phyloP scores from a whole-genome alignment of 352 stramenopile genomes.

The Phytopythium vexans region DNA sequence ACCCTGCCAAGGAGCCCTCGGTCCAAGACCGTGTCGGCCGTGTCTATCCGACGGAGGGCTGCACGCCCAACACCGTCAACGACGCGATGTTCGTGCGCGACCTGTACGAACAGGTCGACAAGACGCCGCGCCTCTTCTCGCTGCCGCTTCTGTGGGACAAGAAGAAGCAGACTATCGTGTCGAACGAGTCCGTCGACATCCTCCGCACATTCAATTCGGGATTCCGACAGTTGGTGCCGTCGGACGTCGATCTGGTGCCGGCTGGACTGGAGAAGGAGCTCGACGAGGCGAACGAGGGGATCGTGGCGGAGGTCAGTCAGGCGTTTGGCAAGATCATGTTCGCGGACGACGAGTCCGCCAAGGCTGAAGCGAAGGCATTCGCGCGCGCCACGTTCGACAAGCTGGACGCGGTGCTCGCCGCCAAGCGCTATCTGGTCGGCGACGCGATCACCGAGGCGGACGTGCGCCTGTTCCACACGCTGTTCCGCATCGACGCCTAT shows the following conservation, averaged over 20 bases:
- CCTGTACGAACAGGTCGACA: conserved; percentile 34
- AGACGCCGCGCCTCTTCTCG: conserved; percentile 18
- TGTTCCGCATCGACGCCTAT: conserved; percentile 20
- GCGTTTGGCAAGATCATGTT: conserved; percentile 24
- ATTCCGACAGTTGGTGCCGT: conserved; percentile 36
- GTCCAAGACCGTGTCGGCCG: conserved; percentile 11
- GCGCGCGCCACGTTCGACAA: background rate
- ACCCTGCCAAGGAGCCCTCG: conserved; percentile 3
- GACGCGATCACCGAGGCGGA: conserved; percentile 24
- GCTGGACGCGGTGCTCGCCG: conserved; percentile 5
- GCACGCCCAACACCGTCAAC: conserved; percentile 26
- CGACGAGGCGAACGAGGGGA: conserved; percentile 54
- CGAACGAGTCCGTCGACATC: conserved; percentile 80
- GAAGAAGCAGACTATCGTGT: conserved; percentile 69
- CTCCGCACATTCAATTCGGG: conserved; percentile 54
- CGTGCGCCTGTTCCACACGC: conserved; percentile 25
- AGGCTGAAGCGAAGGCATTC: too few species aligned
- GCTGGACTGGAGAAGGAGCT: conserved; percentile 33
- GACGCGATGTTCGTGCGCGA: conserved; percentile 22
- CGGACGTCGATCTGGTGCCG: conserved; percentile 32
- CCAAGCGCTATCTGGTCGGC: conserved; percentile 4
- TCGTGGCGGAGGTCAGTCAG: conserved; percentile 51
- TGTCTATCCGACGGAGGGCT: conserved; percentile 14
- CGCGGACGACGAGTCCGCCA: background rate
- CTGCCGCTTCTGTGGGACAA: conserved; percentile 76